A percentile compares a stretch with the other conserved stretches of the same genome.
These are phyloP conservation scores for Oemleria cerasiformis DNA, from an alignment of 306 rosid species.

Conservation along the genomic window DNA sequence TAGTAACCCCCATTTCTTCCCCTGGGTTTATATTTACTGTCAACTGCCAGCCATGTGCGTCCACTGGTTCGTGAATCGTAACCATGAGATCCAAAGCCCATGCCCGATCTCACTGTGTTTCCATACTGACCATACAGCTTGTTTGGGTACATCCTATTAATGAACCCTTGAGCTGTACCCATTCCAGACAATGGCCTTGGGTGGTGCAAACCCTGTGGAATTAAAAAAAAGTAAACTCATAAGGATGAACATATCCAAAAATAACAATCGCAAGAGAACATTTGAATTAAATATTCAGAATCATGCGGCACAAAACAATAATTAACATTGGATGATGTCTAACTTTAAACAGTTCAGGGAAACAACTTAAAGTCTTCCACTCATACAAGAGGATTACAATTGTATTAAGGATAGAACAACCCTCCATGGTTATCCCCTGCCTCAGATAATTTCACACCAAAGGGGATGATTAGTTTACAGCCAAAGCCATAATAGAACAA, in stretches of 20 bases:
- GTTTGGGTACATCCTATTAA: conserved; percentile 72
- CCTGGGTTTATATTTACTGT: conserved; percentile 73
- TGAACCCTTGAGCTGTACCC: conserved; percentile 57
- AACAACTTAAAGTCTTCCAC: neutral
- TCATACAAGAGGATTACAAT: neutral
- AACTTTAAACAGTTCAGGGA: neutral
- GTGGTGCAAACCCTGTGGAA: conserved; percentile 76
- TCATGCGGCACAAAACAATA: neutral
- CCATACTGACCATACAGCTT: conserved; percentile 78
- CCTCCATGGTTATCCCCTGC: neutral
- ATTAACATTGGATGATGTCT: neutral
- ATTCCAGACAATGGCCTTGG: conserved; percentile 84
- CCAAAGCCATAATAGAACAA: neutral
- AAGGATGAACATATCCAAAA: neutral
- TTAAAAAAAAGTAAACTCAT: neutral
- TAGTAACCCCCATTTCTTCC: conserved; percentile 69
- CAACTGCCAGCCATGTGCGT: conserved; percentile 81
- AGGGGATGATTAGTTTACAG: neutral
- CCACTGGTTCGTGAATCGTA: conserved; percentile 78
- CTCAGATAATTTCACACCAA: neutral
- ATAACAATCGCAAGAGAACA: neutral
- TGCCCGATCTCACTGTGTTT: conserved; percentile 65
- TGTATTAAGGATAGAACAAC: neutral
- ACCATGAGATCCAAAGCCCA: conserved; percentile 81
- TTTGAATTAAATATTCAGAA: neutral